phyloP scores from a whole-genome alignment of 331 rosid genomes.

The Malus hybrid region DNA sequence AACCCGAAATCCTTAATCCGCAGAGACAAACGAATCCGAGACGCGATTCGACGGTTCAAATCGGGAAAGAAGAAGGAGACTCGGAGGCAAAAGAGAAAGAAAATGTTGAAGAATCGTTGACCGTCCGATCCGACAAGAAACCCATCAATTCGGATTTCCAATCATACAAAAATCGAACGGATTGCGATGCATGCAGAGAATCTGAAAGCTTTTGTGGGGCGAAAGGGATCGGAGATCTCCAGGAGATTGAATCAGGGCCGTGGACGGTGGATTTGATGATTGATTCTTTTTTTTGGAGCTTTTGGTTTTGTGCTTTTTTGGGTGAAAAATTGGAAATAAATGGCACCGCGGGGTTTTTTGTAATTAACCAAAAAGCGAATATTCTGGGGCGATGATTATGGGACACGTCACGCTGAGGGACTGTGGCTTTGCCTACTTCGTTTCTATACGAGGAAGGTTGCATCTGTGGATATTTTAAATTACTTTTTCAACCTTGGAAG shows the following conservation, averaged over 20 bases:
- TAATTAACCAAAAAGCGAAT: too few species aligned
- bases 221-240: background rate
- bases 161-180: background rate
- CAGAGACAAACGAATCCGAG: background rate
- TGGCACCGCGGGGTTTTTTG: too few species aligned
- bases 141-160: background rate
- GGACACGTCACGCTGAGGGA: too few species aligned
- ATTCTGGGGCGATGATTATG: too few species aligned
- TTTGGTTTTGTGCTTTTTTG: background rate
- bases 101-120: background rate
- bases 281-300: background rate
- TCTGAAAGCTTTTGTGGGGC: background rate
- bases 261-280: background rate
- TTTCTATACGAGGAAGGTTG: conserved; percentile 2
- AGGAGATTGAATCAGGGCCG: background rate
- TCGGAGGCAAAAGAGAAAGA: background rate
- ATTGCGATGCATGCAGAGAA: background rate
- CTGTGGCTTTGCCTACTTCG: background rate
- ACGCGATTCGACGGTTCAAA: background rate
- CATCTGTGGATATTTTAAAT: background rate
- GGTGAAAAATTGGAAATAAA: background rate
- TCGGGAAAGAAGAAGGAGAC: background rate
- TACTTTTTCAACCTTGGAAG: too few species aligned
- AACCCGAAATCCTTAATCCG: background rate
- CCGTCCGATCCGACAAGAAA: background rate